phyloP scores from a whole-genome alignment of 106 monocot genomes.

The Dioscorea zingiberensis region DNA sequence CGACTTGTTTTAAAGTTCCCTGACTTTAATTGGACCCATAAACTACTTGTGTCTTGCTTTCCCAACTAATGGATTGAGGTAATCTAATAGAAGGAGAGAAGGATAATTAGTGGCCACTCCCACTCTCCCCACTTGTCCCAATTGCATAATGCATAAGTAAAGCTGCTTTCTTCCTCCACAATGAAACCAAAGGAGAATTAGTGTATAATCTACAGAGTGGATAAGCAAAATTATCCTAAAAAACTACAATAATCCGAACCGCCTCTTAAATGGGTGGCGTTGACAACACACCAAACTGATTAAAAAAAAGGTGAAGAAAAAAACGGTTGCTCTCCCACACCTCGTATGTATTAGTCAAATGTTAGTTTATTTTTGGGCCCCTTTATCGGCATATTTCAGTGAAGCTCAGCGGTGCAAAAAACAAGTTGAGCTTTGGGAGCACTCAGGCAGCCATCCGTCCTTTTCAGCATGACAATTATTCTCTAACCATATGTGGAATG shows the following conservation, averaged over 20 bases:
- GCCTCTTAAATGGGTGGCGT: conserved; percentile 7
- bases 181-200: background rate
- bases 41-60: background rate
- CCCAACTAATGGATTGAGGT: background rate
- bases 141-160: background rate
- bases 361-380: too few species aligned
- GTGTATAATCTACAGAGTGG: background rate
- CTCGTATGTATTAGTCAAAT: too few species aligned
- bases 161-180: conserved; percentile 1
- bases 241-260: conserved; percentile 3
- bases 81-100: background rate
- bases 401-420: too few species aligned
- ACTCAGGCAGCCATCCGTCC: too few species aligned
- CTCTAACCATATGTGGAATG: too few species aligned
- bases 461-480: too few species aligned
- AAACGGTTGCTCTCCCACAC: too few species aligned
- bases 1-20: background rate
- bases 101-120: conserved; percentile 2
- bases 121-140: background rate
- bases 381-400: too few species aligned
- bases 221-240: conserved; percentile 4
- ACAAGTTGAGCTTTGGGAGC: too few species aligned
- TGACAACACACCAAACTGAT: conserved; percentile 2
- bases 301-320: background rate
- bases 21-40: background rate